Base-by-base conservation (phyloP, 148 eudicot species). In the Spergularia marina region DNA sequence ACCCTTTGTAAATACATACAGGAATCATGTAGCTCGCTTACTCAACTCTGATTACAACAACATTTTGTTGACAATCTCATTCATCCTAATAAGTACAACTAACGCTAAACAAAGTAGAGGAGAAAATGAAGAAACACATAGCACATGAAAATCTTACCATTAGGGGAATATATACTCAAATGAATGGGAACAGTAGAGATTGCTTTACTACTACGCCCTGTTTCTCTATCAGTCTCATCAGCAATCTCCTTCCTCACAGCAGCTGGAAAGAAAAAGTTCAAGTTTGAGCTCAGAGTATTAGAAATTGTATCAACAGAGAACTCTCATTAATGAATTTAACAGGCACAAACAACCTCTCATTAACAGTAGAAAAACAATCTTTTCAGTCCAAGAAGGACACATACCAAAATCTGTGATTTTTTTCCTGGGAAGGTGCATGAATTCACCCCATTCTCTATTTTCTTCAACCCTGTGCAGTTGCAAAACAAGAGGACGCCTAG, bases 171-270 rank as follows among this genome's bases (percentile, higher is more conserved):
- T 79, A 96, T 96, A 71, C 99, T 96, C 64, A 96, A 87, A 84
- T 96, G 93, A 70, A 96, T 96, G 58, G 99, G 99, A 76, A 95
- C 99, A 79, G 81, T 84, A n/a, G 99, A 96, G 79, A 96, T 96
- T 72, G 76, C 85, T 78, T 87, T 96, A 47, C 80, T 96, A 47
- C 80, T 54, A 41, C 94, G 94, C 59, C 99, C 99, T 12, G 99
- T 92, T 86, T 96, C 99, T 82, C 99, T 82, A 83, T 96, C 99
- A 68, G 99, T 96, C 78, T 96, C 99, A 80, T 96, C 98, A 70
- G 90, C 79, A 71, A 96, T 96, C 85, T 96, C 99, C 86, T 91
- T 89, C 78, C 99, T 87, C 72, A 96, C 99, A 80, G 96, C 97
- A 85, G 91, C 99, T 96, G 86, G 78, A 81, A 40, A 77, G 23